phyloP scores from a whole-genome alignment of 352 stramenopile species.

The Aphanomyces astaci region DNA sequence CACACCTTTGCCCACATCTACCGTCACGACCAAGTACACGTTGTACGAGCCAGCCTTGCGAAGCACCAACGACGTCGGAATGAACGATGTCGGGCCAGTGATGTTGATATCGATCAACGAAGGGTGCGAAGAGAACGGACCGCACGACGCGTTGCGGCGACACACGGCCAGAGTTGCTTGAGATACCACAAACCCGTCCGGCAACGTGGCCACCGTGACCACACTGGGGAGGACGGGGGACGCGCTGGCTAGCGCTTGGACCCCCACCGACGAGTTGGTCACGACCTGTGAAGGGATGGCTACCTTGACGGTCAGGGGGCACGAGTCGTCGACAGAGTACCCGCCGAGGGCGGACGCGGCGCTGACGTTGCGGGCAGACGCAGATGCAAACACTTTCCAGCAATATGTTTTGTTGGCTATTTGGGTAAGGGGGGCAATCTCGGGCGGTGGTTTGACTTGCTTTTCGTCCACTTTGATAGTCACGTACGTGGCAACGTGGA shows the following conservation, averaged over 20 bases:
- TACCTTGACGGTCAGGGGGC: background rate
- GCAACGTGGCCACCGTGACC: background rate
- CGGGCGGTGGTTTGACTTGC: background rate
- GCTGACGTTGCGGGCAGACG: background rate
- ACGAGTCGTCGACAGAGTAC: slow-evolving; percentile 13
- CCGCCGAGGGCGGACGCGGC: background rate
- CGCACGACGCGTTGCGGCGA: background rate
- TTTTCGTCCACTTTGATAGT: slow-evolving; percentile 13
- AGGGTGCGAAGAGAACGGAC: background rate
- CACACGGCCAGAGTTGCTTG: background rate
- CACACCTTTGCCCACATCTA: background rate
- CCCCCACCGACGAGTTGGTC: background rate
- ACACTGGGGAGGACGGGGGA: background rate
- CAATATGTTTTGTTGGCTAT: slow-evolving; percentile 15
- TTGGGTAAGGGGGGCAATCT: background rate
- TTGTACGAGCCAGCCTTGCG: background rate
- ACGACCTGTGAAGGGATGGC: background rate
- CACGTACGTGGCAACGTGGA: slow-evolving; percentile 20
- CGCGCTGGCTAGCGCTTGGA: background rate
- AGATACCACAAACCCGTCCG: background rate
- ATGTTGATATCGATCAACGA: background rate
- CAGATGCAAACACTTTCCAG: slow-evolving; percentile 18
- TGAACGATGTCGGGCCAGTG: background rate
- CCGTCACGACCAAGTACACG: background rate
- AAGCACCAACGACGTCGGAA: background rate